These are phyloP conservation scores for Nannizzia gypsea DNA, from an alignment of 2,329 filamentous ascomycete species.

Conservation along the genomic window DNA sequence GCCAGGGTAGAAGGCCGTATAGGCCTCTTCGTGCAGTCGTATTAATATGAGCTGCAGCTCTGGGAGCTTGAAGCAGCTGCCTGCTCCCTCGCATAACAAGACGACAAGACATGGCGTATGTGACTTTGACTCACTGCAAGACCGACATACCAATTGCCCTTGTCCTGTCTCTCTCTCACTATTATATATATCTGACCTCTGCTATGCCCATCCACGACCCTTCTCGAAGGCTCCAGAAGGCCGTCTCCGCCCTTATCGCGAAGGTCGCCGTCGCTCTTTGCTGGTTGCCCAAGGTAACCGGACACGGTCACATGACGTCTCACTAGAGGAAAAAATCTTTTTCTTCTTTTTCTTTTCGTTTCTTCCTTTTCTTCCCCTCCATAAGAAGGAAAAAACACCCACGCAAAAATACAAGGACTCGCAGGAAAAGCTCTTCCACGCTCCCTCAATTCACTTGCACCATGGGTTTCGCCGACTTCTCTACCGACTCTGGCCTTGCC, in stretches of 20 bases:
- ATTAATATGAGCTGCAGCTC: not conserved
- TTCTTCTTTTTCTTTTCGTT: not conserved
- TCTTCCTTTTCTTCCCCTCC: not conserved
- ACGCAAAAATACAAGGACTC: not conserved
- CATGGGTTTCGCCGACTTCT: slow-evolving; percentile 58
- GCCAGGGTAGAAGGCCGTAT: not conserved
- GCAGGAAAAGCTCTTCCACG: slow-evolving; percentile 17
- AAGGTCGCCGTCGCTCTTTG: not conserved
- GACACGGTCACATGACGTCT: not conserved
- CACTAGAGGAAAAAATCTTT: not conserved
- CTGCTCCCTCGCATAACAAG: not conserved
- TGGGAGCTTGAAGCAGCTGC: not conserved
- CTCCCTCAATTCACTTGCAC: slow-evolving; percentile 15
- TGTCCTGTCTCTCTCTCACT: not conserved
- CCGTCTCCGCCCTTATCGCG: not conserved
- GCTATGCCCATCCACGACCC: slow-evolving; percentile 13
- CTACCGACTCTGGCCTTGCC: slow-evolving; percentile 50
- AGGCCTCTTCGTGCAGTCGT: not conserved
- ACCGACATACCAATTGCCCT: not conserved
- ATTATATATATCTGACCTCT: not conserved
- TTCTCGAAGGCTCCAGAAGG: slow-evolving; percentile 29
- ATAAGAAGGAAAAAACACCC: no score
- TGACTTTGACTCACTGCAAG: not conserved
- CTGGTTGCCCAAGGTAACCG: not conserved
- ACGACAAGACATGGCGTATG: not conserved